Evolutionary conservation across 257 asterid genomes (phyloP), one percentile per base, ranked within the genome.

Genomic region (Coffea canephora): DNA sequence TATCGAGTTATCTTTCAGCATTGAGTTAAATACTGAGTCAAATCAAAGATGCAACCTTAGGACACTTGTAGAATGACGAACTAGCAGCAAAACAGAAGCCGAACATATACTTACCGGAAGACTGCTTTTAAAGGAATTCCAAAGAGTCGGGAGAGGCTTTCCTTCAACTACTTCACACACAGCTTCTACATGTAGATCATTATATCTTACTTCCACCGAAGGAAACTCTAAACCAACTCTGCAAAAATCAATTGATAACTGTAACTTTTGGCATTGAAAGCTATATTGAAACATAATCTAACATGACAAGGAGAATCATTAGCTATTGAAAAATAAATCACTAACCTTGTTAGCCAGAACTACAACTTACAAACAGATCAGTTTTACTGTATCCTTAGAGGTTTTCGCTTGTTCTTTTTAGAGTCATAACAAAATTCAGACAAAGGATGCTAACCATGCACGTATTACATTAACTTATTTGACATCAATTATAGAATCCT

Each of bases 111-210:
- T 77, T 83, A 91, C 96, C 86, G 48, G 52, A 68, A 89, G 36
- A 77, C 81, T 41, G 84, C 93, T 84, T 79, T 89, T 91, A 75
- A 89, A 46, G 74, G 93, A 84, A 77, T 90, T 90, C 96, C 96
- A 91, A 65, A 89, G 91, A 25, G 96, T 91, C 10, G 96, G 96
- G 27, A 91, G 88, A 48, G 96, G 94, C 84, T 88, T 91, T 67
- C 96, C 96, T 19, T 85, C 31, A 80, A 91, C 92, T 77, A 91
- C 92, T 81, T 88, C 88, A 77, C 96, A 91, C 81, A 88, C 91
- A 0, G 96, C 94, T 79, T 88, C 88, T 36, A 90, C 80, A 54
- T 64, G 69, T 77, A 91, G 83, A 78, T 87, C 84, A 14, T 41
- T 39, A 31, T 89, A 91, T 69, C 93, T 85, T 52, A 91, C 94